These are phyloP conservation scores for Diphasiastrum complanatum DNA, from an alignment of 83 land plant species.

Conservation along the genomic window DNA sequence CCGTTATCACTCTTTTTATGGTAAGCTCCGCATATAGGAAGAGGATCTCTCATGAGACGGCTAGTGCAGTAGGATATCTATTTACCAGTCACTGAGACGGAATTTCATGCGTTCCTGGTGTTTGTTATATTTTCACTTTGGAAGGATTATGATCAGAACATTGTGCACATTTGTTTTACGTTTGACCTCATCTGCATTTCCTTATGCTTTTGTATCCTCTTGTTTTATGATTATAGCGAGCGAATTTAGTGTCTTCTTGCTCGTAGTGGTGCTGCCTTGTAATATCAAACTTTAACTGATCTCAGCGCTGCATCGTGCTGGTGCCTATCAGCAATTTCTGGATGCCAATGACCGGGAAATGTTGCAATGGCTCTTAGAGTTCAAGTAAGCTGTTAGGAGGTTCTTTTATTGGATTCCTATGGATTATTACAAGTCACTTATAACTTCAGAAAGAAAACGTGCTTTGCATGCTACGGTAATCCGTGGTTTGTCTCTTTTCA, in stretches of 20 bases:
- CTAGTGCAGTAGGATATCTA: too few relatives aligned
- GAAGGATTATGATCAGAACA: background rate
- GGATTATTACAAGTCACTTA: background rate
- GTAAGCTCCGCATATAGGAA: too few relatives aligned
- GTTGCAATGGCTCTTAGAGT: conserved; percentile 60
- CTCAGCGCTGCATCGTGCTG: conserved; percentile 59
- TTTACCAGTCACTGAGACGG: too few relatives aligned
- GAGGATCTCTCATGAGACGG: too few relatives aligned
- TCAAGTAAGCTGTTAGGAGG: conserved; percentile 42
- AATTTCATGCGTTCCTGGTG: background rate
- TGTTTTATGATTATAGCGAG: too few relatives aligned
- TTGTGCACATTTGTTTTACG: background rate
- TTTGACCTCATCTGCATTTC: conserved; percentile 5
- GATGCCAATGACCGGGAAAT: conserved; percentile 60
- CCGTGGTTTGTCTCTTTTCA: background rate
- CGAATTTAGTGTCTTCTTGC: too few relatives aligned
- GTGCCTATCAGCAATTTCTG: conserved; percentile 63
- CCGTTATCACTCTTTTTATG: conserved; percentile 84
- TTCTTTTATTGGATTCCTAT: background rate
- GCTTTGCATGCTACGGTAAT: background rate
- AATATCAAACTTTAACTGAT: background rate
- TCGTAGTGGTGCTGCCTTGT: too few relatives aligned
- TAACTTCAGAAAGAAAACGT: background rate
- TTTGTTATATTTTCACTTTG: background rate
- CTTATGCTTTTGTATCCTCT: too few relatives aligned